phyloP scores from a whole-genome alignment of 2,329 filamentous ascomycete genomes.

The Alternaria sp. region DNA sequence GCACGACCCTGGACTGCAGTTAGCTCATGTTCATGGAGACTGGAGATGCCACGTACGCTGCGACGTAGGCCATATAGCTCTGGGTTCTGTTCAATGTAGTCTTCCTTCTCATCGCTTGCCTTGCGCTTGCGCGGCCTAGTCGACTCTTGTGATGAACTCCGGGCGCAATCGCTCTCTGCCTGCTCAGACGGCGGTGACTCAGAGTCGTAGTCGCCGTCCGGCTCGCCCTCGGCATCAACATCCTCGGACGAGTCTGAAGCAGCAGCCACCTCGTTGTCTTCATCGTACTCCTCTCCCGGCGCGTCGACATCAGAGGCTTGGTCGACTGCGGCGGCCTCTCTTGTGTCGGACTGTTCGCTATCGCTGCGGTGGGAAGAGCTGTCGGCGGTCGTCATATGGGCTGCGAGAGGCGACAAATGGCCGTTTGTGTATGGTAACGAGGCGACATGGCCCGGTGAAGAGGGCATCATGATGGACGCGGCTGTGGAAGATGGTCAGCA shows the following conservation, averaged over 20 bases:
- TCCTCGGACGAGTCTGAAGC: conserved; percentile 59
- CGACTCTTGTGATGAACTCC: conserved; percentile 75
- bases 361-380: conserved; percentile 68
- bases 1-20: conserved; percentile 63
- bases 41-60: conserved; percentile 71
- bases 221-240: conserved; percentile 61
- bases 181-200: conserved; percentile 60
- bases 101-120: conserved; percentile 72
- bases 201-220: conserved; percentile 77
- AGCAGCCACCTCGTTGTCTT: conserved; percentile 56
- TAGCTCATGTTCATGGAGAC: conserved; percentile 38
- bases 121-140: conserved; percentile 73
- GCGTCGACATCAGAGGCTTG: conserved; percentile 53
- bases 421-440: conserved; percentile 73
- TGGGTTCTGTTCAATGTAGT: conserved; percentile 89
- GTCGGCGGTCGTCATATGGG: conserved; percentile 55
- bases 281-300: conserved; percentile 52
- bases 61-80: conserved; percentile 92
- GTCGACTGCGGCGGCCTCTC: conserved; percentile 61
- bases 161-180: conserved; percentile 61
- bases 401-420: conserved; percentile 65
- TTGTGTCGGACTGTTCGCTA: conserved; percentile 78
- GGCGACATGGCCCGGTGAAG: conserved; percentile 69
- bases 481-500: conserved; percentile 60
- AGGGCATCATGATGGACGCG: conserved; percentile 69